phyloP scores from a whole-genome alignment of 2,329 filamentous ascomycete genomes.

The Fusarium sp. region DNA sequence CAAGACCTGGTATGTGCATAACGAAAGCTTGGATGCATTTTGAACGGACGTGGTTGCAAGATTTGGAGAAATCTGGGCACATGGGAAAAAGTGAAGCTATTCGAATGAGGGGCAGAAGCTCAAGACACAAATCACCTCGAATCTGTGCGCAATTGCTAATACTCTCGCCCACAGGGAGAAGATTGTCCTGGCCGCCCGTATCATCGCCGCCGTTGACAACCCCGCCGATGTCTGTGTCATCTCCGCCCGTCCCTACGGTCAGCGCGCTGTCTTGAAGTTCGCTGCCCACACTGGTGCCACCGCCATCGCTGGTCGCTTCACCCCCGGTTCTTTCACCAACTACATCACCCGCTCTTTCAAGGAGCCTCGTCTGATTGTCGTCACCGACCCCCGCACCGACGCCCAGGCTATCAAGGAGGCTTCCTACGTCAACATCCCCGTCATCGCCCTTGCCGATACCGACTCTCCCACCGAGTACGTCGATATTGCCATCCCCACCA shows the following conservation, averaged over 20 bases:
- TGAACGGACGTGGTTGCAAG: background rate
- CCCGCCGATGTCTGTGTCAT: slow-evolving; percentile 99
- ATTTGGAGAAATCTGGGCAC: background rate
- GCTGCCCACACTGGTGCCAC: slow-evolving; percentile 97
- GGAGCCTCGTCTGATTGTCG: slow-evolving; percentile 99
- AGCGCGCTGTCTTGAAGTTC: slow-evolving; percentile 99
- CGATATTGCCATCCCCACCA: slow-evolving; percentile 99
- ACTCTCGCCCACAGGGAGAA: slow-evolving; percentile 78
- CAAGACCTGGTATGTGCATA: slow-evolving; percentile 89
- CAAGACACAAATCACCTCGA: slow-evolving; percentile 33
- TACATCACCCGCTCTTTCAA: slow-evolving; percentile 99
- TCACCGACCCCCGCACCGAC: slow-evolving; percentile 99
- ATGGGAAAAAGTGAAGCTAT: slow-evolving; percentile 22
- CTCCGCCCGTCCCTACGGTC: slow-evolving; percentile 98
- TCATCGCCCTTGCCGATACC: slow-evolving; percentile 98
- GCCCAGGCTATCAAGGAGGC: slow-evolving; percentile 99
- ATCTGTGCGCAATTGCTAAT: slow-evolving; percentile 32
- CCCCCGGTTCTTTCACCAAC: slow-evolving; percentile 99
- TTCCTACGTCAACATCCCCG: slow-evolving; percentile 99
- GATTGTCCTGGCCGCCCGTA: slow-evolving; percentile 97
- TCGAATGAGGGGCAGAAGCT: slow-evolving; percentile 30
- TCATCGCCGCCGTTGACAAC: slow-evolving; percentile 99
- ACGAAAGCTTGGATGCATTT: background rate
- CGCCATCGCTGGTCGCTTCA: slow-evolving; percentile 99
- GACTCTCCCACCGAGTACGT: slow-evolving; percentile 99